phyloP scores from a whole-genome alignment of 1,139 yeast species.

The Hansenula lynferdii region DNA sequence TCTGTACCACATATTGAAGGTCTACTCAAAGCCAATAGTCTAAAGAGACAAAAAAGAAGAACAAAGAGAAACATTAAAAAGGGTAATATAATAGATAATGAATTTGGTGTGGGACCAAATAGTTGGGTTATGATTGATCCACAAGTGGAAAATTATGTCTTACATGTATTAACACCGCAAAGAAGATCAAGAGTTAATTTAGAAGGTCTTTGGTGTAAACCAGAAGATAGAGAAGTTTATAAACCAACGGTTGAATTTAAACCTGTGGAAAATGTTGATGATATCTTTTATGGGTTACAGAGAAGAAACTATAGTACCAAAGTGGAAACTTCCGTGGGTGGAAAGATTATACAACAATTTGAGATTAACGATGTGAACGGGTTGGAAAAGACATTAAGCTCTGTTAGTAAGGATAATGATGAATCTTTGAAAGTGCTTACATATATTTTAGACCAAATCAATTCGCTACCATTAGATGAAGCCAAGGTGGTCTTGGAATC shows the following conservation, averaged over 20 bases:
- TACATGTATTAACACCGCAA: constrained; percentile 69
- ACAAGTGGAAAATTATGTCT: constrained; percentile 51
- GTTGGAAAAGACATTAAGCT: not conserved
- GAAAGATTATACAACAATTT: constrained; percentile 9
- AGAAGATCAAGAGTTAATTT: constrained; percentile 64
- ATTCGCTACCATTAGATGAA: not conserved
- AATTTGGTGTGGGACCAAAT: constrained; percentile 51
- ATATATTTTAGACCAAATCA: not conserved
- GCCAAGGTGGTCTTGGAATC: not conserved
- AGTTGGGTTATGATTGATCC: constrained; percentile 83
- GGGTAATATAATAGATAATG: constrained; percentile 48
- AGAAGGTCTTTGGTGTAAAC: constrained; percentile 57
- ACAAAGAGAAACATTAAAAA: constrained; percentile 51
- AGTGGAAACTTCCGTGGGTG: constrained; percentile 5
- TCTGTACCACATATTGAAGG: constrained; percentile 65
- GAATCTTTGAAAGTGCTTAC: not conserved
- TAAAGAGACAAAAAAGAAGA: constrained; percentile 58
- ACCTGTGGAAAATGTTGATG: constrained; percentile 23
- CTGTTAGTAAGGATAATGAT: not conserved
- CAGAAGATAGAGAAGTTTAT: constrained; percentile 34
- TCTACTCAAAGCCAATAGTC: constrained; percentile 52
- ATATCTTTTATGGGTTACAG: constrained; percentile 43
- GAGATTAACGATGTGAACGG: constrained; percentile 8
- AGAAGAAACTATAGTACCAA: constrained; percentile 35
- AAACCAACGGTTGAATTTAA: constrained; percentile 10